phyloP scores from a whole-genome alignment of 768 basidiomycete genomes.

The Amanita pseudoporphyria region DNA sequence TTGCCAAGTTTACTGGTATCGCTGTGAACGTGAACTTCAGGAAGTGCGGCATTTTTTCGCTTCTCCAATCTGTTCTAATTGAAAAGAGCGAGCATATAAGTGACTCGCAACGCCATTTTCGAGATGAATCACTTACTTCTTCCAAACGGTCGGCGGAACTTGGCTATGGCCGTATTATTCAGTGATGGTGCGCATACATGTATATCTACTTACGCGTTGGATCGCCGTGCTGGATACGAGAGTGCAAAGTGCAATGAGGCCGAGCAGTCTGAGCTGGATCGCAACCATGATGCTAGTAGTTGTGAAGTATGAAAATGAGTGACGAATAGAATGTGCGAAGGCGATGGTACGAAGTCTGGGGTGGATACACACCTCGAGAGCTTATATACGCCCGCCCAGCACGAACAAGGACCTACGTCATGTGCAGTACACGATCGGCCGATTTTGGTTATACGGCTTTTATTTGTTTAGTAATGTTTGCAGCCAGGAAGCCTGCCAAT shows the following conservation, averaged over 20 bases:
- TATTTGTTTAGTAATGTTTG: background rate
- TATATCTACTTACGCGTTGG: background rate
- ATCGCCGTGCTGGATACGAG: background rate
- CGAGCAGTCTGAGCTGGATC: background rate
- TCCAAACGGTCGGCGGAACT: background rate
- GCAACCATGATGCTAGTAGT: background rate
- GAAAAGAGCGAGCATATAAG: background rate
- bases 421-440: background rate
- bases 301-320: background rate
- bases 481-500: no score
- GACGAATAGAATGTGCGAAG: background rate
- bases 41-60: no score
- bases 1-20: background rate
- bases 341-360: background rate
- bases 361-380: background rate
- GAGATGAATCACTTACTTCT: background rate
- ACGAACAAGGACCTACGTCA: conserved; percentile 1
- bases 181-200: background rate
- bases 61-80: background rate
- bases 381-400: background rate
- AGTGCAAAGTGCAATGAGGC: background rate
- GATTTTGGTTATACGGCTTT: no score
- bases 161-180: background rate
- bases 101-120: background rate
- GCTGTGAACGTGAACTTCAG: background rate